phyloP scores from a whole-genome alignment of 495 filamentous ascomycete species.

The Bathelium albidoporum region DNA sequence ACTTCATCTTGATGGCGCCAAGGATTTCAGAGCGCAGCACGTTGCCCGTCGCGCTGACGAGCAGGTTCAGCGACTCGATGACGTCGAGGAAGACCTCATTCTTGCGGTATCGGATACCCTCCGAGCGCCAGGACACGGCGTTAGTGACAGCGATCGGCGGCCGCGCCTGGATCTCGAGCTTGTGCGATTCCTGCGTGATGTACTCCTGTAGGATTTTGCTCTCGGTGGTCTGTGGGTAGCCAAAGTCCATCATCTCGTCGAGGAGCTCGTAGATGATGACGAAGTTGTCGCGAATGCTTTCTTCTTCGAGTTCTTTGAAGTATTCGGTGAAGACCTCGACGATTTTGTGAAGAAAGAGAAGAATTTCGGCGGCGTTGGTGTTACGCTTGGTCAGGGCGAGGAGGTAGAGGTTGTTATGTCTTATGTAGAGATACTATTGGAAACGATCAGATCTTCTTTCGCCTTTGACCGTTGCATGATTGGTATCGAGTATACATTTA shows the following conservation, averaged over 20 bases:
- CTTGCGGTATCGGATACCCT: conserved; percentile 97
- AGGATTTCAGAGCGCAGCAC: conserved; percentile 95
- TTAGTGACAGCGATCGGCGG: conserved; percentile 99
- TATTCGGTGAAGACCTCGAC: conserved; percentile 99
- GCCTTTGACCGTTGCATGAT: background rate
- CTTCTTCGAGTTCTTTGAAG: conserved; percentile 98
- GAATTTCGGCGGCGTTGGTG: conserved; percentile 96
- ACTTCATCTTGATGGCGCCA: conserved; percentile 99
- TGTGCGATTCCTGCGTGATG: conserved; percentile 98
- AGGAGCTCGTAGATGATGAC: conserved; percentile 98
- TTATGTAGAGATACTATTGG: conserved; percentile 91
- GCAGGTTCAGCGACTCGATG: conserved; percentile 90
- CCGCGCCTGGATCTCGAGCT: conserved; percentile 94
- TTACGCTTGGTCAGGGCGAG: conserved; percentile 97
- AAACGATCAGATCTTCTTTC: conserved; percentile 1
- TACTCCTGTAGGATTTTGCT: conserved; percentile 97
- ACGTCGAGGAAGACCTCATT: conserved; percentile 99
- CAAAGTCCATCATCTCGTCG: conserved; percentile 99
- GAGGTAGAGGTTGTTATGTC: conserved; percentile 98
- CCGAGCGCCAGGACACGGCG: conserved; percentile 93
- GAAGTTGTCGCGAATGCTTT: conserved; percentile 98
- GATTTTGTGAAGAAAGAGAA: conserved; percentile 95
- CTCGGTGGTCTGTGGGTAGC: conserved; percentile 97
- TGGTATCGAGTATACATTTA: conserved; percentile 59
- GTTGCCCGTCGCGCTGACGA: conserved; percentile 90